Evolutionary conservation across 352 stramenopile genomes (phyloP), one percentile per base, ranked within the genome.

Genomic region (Hyaloperonospora arabidopsidis): DNA sequence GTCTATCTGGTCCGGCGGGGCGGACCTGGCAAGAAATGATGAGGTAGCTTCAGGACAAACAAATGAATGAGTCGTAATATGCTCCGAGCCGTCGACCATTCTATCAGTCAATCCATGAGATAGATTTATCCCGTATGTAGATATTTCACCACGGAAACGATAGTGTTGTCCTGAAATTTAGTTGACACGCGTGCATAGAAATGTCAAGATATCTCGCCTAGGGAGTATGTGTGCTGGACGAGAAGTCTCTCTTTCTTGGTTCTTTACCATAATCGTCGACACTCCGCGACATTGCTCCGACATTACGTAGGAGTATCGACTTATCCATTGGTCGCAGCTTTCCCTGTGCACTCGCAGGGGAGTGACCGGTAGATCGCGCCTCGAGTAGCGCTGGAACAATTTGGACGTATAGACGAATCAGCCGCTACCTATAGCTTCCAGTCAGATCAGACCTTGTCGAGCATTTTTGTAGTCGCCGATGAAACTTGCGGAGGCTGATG

Each of bases 231-330:
- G n/a, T 41, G 35, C 12, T 41, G 35, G 35, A 15, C 12, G 13
- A 41, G 35, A 41, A 41, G 35, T n/a, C 35, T n/a, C 35, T 41
- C 35, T 41, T 15, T 41, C n/a, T 41, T 41, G 12, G 35, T 41
- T 41, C n/a, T 41, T 18, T 41, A 11, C 35, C 35, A 41, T 41
- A 41, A 41, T 15, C 35, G 5, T 5, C 35, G 35, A 15, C 13
- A 41, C 4, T 41, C 13, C 13, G 12, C 12, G 4, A 41, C n/a
- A 41, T 2, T 15, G 13, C 35, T 5, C 5, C 25, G 25, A 32
- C 4, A 8, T 32, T 32, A 4, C 25, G 4, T 32, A 4, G 8
- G 25, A 32, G 25, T 32, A 32, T 32, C 25, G 25, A 8, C 25
- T 32, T 4, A 4, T 32, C 25, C 25, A 4, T 4, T 32, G 25